Percentiles rank a stretch among this genome's conserved stretches.
phyloP scores from a whole-genome alignment of 495 filamentous ascomycete species.

The Penicillium tannophilum region DNA sequence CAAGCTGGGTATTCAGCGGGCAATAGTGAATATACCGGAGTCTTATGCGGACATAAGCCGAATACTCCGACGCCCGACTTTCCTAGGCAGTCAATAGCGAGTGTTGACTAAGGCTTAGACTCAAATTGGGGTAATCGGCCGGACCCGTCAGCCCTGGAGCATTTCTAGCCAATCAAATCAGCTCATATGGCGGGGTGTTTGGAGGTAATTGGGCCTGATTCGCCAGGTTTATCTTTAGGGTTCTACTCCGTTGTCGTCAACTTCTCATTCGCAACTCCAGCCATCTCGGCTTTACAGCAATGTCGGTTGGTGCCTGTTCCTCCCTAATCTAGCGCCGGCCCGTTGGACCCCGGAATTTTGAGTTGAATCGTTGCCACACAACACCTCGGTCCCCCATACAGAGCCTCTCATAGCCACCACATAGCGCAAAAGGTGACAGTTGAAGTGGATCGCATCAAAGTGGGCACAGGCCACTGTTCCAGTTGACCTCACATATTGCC shows the following conservation, averaged over 20 bases:
- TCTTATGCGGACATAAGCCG: background rate
- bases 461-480: constrained; percentile 4
- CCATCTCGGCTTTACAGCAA: constrained; percentile 5
- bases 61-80: background rate
- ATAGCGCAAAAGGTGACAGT: constrained; percentile 14
- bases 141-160: constrained; percentile 11
- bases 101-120: background rate
- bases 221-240: constrained; percentile 26
- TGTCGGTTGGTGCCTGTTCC: constrained; percentile 27
- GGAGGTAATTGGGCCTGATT: constrained; percentile 14
- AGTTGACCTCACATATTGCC: background rate
- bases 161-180: background rate
- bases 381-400: constrained; percentile 14
- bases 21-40: background rate
- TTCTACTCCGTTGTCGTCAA: constrained; percentile 11
- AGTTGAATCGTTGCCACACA: background rate
- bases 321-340: constrained; percentile 28
- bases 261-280: constrained; percentile 9
- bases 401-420: constrained; percentile 1
- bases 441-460: constrained; percentile 11
- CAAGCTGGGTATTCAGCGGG: background rate
- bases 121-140: constrained; percentile 20
- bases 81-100: constrained; percentile 8
- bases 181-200: background rate
- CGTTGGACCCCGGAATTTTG: constrained; percentile 9